Evolutionary conservation across 305 asterid genomes (phyloP).

Genomic region (Fraxinus sp.): DNA sequence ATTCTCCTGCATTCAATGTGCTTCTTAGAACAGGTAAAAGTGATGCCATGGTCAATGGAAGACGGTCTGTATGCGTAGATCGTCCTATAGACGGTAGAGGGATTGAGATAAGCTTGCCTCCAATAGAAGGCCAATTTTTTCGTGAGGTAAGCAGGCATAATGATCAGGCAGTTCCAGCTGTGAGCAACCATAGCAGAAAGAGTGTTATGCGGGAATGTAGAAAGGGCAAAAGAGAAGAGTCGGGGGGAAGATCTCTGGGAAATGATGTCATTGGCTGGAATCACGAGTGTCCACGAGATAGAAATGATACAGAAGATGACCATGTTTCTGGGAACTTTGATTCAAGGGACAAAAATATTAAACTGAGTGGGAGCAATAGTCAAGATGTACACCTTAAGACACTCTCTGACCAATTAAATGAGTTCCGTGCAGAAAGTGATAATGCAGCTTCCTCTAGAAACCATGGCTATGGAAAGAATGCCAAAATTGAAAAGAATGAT

Average conservation of each 20-base stretch:
- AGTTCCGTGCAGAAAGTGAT: constrained; percentile 55
- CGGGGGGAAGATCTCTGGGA: constrained; percentile 39
- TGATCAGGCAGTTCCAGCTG: constrained; percentile 29
- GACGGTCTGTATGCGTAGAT: constrained; percentile 58
- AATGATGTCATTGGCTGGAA: constrained; percentile 30
- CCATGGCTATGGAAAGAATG: constrained; percentile 31
- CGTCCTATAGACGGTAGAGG: constrained; percentile 34
- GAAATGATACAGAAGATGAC: constrained; percentile 25
- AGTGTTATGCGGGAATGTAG: constrained; percentile 26
- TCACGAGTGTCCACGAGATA: constrained; percentile 29
- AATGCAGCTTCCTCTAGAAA: constrained; percentile 63
- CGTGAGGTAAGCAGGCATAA: background rate
- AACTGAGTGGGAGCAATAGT: constrained; percentile 33
- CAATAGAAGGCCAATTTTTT: background rate
- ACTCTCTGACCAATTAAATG: constrained; percentile 58
- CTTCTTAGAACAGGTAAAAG: constrained; percentile 48
- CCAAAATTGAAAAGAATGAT: constrained; percentile 31
- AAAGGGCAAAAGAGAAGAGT: constrained; percentile 36
- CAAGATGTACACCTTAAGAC: constrained; percentile 51
- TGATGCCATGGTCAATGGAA: constrained; percentile 50
- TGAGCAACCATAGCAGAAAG: constrained; percentile 25
- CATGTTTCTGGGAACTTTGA: constrained; percentile 48
- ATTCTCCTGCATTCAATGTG: constrained; percentile 57
- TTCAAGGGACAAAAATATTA: constrained; percentile 35
- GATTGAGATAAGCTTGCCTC: constrained; percentile 50